Conservation (phyloP, 352 stramenopile species). For the Globisporangium spinosum region DNA sequence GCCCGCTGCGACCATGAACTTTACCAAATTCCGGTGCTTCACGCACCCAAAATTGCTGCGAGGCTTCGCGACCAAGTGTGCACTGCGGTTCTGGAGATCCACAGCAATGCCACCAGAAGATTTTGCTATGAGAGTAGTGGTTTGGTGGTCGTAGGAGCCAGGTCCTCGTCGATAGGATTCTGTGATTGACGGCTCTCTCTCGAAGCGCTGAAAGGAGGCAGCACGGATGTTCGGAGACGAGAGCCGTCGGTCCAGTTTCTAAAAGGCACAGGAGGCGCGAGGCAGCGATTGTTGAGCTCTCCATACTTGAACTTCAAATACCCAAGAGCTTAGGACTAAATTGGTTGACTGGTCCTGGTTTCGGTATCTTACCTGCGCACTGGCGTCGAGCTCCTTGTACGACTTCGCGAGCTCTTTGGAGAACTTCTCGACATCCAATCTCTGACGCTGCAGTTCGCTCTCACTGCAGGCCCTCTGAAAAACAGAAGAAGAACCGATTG, state of each 20-base stretch:
- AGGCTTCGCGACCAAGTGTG: slow-evolving; percentile 13
- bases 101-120: too few relatives aligned
- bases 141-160: slow-evolving; percentile 23
- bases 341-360: not conserved
- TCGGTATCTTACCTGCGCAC: slow-evolving; percentile 26
- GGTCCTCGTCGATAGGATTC: slow-evolving; percentile 38
- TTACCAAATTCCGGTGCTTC: slow-evolving; percentile 39
- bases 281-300: not conserved
- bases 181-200: slow-evolving; percentile 6
- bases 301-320: not conserved
- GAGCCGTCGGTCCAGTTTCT: slow-evolving; percentile 35
- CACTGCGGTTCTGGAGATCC: slow-evolving; percentile 9
- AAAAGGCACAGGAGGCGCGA: not conserved
- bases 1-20: slow-evolving; percentile 44
- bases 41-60: slow-evolving; percentile 31
- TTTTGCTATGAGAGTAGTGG: not conserved
- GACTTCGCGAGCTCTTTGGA: slow-evolving; percentile 57
- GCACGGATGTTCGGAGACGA: slow-evolving; percentile 27
- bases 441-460: slow-evolving; percentile 30
- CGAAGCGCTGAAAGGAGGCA: slow-evolving; percentile 36
- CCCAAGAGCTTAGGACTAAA: not conserved
- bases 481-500: not conserved
- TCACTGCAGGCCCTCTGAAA: slow-evolving; percentile 35
- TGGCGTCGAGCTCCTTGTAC: slow-evolving; percentile 37
- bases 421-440: slow-evolving; percentile 24